Percentiles rank a stretch among this genome's conserved stretches.
Conservation (phyloP, 805 yeast genomes). For the Cyberlindnera misumaiensis region DNA sequence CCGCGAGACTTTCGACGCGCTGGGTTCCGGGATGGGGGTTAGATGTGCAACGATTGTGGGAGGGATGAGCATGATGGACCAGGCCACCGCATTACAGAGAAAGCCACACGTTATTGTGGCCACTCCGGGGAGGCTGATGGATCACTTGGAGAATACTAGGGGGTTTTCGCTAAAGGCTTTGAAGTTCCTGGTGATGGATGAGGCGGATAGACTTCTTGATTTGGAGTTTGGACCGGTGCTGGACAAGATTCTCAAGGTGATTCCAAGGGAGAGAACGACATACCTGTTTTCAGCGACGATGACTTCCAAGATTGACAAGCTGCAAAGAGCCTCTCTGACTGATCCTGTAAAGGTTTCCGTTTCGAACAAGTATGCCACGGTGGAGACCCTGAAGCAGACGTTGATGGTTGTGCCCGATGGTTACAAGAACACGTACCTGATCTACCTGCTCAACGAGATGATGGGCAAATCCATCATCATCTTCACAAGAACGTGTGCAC, state of each 20-base stretch:
- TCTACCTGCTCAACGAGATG: conserved; percentile 76
- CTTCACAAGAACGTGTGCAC: conserved; percentile 92
- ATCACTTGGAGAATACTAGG: conserved; percentile 86
- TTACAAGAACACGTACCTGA: conserved; percentile 79
- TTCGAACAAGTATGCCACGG: conserved; percentile 83
- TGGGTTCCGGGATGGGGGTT: conserved; percentile 90
- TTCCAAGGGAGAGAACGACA: conserved; percentile 80
- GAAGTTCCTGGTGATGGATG: conserved; percentile 88
- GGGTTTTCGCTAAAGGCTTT: conserved; percentile 78
- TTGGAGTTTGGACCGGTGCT: conserved; percentile 95
- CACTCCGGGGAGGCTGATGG: conserved; percentile 91
- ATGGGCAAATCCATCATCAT: conserved; percentile 82
- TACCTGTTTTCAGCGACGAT: conserved; percentile 94
- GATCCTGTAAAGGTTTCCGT: conserved; percentile 92
- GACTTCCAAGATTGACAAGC: conserved; percentile 89
- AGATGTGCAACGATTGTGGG: conserved; percentile 87
- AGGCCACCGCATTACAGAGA: conserved; percentile 86
- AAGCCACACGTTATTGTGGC: conserved; percentile 94
- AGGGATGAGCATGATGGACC: conserved; percentile 98
- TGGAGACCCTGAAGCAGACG: conserved; percentile 84
- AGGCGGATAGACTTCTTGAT: conserved; percentile 92
- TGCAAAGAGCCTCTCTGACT: conserved; percentile 85
- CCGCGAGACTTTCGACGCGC: conserved; percentile 89
- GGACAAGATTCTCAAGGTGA: conserved; percentile 74
- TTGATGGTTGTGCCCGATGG: conserved; percentile 91